Percentiles rank a stretch among this genome's conserved stretches.
These are phyloP conservation scores for Paraconiothyrium sp. DNA, from an alignment of 2,329 filamentous ascomycete genomes.

Conservation along the genomic window DNA sequence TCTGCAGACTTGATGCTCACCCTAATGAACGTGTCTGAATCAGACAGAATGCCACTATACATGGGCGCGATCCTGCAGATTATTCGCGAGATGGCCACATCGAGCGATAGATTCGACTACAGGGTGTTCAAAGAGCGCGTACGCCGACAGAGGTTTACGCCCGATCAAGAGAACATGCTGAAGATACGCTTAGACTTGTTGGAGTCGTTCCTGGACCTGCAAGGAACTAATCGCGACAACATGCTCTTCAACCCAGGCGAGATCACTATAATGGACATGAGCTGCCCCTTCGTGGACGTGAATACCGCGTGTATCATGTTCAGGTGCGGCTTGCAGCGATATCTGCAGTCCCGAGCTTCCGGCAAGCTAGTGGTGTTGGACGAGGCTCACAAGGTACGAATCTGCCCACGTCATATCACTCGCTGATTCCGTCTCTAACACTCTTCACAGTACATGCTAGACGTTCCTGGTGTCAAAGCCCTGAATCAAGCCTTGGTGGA, in stretches of 20 bases:
- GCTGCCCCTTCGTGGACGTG: slow-evolving; percentile 74
- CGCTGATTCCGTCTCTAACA: slow-evolving; percentile 14
- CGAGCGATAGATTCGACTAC: slow-evolving; percentile 65
- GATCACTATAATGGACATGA: slow-evolving; percentile 76
- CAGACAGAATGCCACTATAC: slow-evolving; percentile 63
- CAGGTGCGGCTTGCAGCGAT: slow-evolving; percentile 74
- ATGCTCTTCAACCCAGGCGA: slow-evolving; percentile 54
- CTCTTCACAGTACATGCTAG: slow-evolving; percentile 64
- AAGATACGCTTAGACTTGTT: slow-evolving; percentile 68
- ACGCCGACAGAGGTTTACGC: slow-evolving; percentile 26
- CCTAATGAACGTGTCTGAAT: slow-evolving; percentile 61
- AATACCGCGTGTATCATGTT: slow-evolving; percentile 76
- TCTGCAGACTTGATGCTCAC: slow-evolving; percentile 58
- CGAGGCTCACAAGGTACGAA: slow-evolving; percentile 75
- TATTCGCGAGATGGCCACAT: slow-evolving; percentile 64
- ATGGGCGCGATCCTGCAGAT: slow-evolving; percentile 56
- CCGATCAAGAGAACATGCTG: slow-evolving; percentile 64
- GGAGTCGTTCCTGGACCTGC: slow-evolving; percentile 68
- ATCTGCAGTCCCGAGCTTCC: slow-evolving; percentile 60
- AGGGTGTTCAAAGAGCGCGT: slow-evolving; percentile 28
- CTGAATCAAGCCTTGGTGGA: slow-evolving; percentile 71
- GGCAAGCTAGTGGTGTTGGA: slow-evolving; percentile 74
- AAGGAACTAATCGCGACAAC: slow-evolving; percentile 16
- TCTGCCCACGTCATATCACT: background rate
- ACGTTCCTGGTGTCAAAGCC: slow-evolving; percentile 62